phyloP scores from a whole-genome alignment of 2,329 filamentous ascomycete species.

The Epicoccum nigrum region DNA sequence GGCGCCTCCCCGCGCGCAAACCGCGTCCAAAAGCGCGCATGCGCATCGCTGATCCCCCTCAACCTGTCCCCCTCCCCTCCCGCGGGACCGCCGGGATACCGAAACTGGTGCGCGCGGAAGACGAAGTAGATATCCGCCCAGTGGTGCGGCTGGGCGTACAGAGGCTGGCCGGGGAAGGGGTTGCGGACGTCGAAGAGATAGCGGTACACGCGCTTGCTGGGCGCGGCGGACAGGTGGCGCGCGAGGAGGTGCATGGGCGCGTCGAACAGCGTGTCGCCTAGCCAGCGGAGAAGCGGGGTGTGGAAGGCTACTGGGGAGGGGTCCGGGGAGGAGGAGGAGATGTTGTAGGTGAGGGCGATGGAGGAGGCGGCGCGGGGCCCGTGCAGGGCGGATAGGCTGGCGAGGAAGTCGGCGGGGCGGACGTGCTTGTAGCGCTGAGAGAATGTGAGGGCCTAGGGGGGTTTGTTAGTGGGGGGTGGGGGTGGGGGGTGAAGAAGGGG shows the following conservation, averaged over 20 bases:
- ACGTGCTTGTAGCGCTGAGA: background rate
- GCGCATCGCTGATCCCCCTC: background rate
- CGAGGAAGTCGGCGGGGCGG: constrained; percentile 32
- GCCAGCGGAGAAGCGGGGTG: constrained; percentile 47
- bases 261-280: constrained; percentile 54
- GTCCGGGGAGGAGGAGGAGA: constrained; percentile 40
- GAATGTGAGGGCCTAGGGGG: background rate
- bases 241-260: constrained; percentile 26
- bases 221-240: constrained; percentile 13
- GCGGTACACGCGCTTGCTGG: constrained; percentile 28
- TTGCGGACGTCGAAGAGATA: constrained; percentile 39
- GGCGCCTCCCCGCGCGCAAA: constrained; percentile 3
- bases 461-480: background rate
- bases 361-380: background rate
- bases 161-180: constrained; percentile 27
- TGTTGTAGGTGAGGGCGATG: constrained; percentile 43
- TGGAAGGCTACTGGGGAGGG: constrained; percentile 48
- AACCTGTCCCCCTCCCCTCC: background rate
- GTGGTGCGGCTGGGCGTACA: constrained; percentile 34
- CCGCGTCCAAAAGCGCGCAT: background rate
- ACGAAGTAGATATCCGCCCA: constrained; percentile 14
- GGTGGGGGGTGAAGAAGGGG: too few species aligned
- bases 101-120: background rate
- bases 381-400: constrained; percentile 19
- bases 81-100: background rate